Evolutionary conservation across 2,329 filamentous ascomycete species (phyloP).

Genomic region (Cladosporium sp.): DNA sequence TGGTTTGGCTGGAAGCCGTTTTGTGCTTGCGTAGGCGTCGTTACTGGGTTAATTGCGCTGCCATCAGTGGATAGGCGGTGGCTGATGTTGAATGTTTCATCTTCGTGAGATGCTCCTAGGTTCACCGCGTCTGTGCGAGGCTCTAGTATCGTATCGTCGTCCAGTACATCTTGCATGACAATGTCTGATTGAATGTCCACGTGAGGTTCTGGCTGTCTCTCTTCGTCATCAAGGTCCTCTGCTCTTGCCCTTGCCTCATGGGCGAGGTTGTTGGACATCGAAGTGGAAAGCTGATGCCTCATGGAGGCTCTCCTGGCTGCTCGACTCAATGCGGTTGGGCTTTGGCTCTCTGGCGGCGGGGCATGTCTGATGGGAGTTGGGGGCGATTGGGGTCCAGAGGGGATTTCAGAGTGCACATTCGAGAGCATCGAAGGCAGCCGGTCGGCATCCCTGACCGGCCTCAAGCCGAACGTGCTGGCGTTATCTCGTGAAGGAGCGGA

Average conservation of each 20-base stretch:
- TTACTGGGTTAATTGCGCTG: conserved; percentile 70
- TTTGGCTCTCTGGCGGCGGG: conserved; percentile 42
- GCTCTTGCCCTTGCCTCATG: conserved; percentile 77
- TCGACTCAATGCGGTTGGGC: conserved; percentile 36
- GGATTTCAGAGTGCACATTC: conserved; percentile 62
- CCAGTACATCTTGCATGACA: conserved; percentile 82
- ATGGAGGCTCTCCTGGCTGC: conserved; percentile 72
- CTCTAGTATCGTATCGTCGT: conserved; percentile 74
- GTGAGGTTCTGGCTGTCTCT: conserved; percentile 57
- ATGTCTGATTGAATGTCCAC: conserved; percentile 77
- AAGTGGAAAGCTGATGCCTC: conserved; percentile 79
- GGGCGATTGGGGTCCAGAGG: conserved; percentile 88
- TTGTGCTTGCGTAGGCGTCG: conserved; percentile 55
- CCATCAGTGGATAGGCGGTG: conserved; percentile 81
- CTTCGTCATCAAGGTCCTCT: conserved; percentile 71
- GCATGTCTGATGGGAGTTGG: conserved; percentile 74
- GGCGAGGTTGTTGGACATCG: conserved; percentile 82
- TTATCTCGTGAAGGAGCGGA: conserved; percentile 29
- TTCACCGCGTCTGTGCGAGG: conserved; percentile 53
- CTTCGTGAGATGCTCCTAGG: conserved; percentile 62
- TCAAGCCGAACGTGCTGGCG: conserved; percentile 54
- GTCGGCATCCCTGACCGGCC: conserved; percentile 77
- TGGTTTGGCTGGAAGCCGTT: conserved; percentile 26
- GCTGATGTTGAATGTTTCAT: conserved; percentile 90
- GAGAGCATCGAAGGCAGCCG: conserved; percentile 78